Evolutionary conservation across 805 yeast genomes (phyloP).

Genomic region (Saitoella complicata): DNA sequence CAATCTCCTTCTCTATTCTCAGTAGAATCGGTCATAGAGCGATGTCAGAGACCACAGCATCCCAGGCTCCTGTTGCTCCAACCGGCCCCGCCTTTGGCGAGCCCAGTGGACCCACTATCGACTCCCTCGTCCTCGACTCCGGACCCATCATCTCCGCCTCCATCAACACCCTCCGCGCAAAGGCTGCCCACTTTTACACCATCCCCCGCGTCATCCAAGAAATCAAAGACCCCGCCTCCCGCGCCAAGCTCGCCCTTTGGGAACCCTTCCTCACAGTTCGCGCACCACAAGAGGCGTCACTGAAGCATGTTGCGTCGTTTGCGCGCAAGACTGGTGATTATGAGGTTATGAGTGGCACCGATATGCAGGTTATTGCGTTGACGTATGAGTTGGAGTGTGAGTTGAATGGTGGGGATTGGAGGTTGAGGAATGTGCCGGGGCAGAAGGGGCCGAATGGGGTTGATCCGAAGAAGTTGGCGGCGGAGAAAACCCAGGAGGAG

Average conservation of each 20-base stretch:
- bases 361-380: constrained; percentile 81
- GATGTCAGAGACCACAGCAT: no score
- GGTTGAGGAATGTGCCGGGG: constrained; percentile 61
- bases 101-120: background rate
- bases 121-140: constrained; percentile 68
- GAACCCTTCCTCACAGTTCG: constrained; percentile 46
- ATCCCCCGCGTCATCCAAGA: constrained; percentile 86
- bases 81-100: no score
- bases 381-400: constrained; percentile 77
- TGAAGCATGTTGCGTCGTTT: constrained; percentile 37
- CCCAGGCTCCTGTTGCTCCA: no score
- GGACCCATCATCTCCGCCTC: constrained; percentile 85
- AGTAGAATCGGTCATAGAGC: no score
- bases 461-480: background rate
- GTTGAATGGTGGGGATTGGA: constrained; percentile 48
- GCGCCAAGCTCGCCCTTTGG: constrained; percentile 70
- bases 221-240: constrained; percentile 69
- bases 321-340: constrained; percentile 84
- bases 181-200: constrained; percentile 60
- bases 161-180: constrained; percentile 51
- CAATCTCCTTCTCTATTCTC: no score
- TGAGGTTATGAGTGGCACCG: constrained; percentile 74
- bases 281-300: constrained; percentile 56
- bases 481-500: background rate
- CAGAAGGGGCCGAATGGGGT: constrained; percentile 14